These are phyloP conservation scores for Atkinsonella texensis DNA, from an alignment of 2,329 filamentous ascomycete genomes.

Conservation along the genomic window DNA sequence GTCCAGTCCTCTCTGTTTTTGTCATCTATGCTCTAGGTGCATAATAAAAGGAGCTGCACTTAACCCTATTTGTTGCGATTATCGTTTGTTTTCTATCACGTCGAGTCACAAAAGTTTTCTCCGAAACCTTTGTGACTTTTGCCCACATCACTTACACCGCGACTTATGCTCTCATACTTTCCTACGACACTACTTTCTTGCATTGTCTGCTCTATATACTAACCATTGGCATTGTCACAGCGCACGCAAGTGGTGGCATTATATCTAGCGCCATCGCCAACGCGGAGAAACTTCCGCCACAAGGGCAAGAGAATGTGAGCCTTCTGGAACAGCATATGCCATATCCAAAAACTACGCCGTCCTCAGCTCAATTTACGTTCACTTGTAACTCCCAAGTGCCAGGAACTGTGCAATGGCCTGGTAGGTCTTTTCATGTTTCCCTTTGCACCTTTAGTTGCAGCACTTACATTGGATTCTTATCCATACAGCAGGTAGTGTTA, in stretches of 20 bases:
- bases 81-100: too few relatives aligned
- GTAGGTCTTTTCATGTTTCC: slow-evolving; percentile 19
- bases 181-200: background rate
- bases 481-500: slow-evolving; percentile 2
- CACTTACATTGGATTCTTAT: background rate
- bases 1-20: too few relatives aligned
- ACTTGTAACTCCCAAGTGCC: slow-evolving; percentile 86
- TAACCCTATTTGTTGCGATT: too few relatives aligned
- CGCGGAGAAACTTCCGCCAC: slow-evolving; percentile 57
- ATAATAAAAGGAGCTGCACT: too few relatives aligned
- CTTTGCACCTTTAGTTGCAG: too few relatives aligned
- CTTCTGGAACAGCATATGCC: slow-evolving; percentile 57
- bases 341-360: slow-evolving; percentile 47
- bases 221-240: background rate
- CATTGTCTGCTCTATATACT: background rate
- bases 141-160: too few relatives aligned
- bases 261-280: slow-evolving; percentile 89
- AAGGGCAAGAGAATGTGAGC: slow-evolving; percentile 67
- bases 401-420: slow-evolving; percentile 65
- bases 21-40: too few relatives aligned
- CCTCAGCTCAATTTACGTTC: slow-evolving; percentile 89
- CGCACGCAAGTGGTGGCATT: slow-evolving; percentile 53
- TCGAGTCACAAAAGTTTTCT: too few relatives aligned
- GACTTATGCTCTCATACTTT: too few relatives aligned
- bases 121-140: too few relatives aligned